These are phyloP conservation scores for Coix lacrymajobi DNA, from an alignment of 176 grass and related monocot genomes.

Conservation along the genomic window DNA sequence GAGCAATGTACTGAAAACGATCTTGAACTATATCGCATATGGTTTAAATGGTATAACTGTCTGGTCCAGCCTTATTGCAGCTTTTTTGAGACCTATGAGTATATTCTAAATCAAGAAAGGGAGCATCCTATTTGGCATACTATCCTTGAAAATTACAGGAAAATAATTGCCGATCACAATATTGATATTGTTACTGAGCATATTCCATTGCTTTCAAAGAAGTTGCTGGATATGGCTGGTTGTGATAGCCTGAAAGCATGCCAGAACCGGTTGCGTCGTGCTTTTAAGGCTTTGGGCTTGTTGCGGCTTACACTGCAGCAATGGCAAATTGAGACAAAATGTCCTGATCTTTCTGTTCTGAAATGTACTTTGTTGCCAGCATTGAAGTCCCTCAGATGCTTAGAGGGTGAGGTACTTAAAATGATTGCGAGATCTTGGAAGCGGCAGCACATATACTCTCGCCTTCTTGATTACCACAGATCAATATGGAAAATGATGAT, in stretches of 20 bases:
- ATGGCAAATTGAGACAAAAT: slow-evolving; percentile 59
- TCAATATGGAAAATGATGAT: slow-evolving; percentile 68
- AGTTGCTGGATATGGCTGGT: slow-evolving; percentile 51
- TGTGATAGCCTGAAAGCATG: slow-evolving; percentile 39
- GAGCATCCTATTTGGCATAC: slow-evolving; percentile 72
- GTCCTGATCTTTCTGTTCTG: slow-evolving; percentile 32
- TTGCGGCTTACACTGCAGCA: slow-evolving; percentile 62
- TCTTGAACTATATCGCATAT: slow-evolving; percentile 46
- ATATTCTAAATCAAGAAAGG: slow-evolving; percentile 53
- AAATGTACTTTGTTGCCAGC: slow-evolving; percentile 34
- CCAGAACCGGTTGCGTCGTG: slow-evolving; percentile 23
- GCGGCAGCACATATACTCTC: slow-evolving; percentile 47
- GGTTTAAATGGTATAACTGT: slow-evolving; percentile 64
- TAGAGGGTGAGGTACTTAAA: slow-evolving; percentile 62
- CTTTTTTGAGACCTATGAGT: slow-evolving; percentile 48
- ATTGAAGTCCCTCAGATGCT: slow-evolving; percentile 53
- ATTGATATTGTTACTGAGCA: slow-evolving; percentile 43
- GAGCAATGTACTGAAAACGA: slow-evolving; percentile 70
- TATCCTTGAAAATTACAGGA: slow-evolving; percentile 47
- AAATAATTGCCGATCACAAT: slow-evolving; percentile 57
- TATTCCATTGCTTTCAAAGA: slow-evolving; percentile 59
- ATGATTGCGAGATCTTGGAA: slow-evolving; percentile 39
- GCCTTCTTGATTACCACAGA: slow-evolving; percentile 75
- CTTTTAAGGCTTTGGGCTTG: slow-evolving; percentile 53
- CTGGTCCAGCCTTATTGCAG: slow-evolving; percentile 59